Evolutionary conservation across 2,329 filamentous ascomycete species (phyloP), one percentile per base, ranked within the genome.

Genomic region (Cercospora berteroae): DNA sequence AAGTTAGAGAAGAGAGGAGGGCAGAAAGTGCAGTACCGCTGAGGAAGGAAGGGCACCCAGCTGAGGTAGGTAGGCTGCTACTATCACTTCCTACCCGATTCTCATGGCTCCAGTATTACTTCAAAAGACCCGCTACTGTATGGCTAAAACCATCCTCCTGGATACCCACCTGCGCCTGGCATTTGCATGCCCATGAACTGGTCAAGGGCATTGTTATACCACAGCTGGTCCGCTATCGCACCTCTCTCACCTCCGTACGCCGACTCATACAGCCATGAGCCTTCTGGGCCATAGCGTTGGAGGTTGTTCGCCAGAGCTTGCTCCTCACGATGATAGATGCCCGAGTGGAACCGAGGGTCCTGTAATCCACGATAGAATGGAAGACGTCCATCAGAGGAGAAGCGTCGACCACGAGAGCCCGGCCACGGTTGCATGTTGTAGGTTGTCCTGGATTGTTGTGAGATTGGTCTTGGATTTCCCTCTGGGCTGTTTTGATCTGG

Each of bases 1-100:
- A 85, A 85, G 77, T 76, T 84, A 78, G 83, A 85, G 76, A 84
- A 84, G 80, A 79, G 82, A 64, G 82, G 83, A 36, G 82, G 82
- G 1, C 82, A 84, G 75, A 81, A 77, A 72, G 76, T 83, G 68
- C 76, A 79, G 70, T 84, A 84, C 74, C 78, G 82, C 59, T 84
- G 68, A 74, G 61, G 23, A 13, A 23, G 4, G 10, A 5, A 55
- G 7, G n/a, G 42, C 29, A 33, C 16, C 36, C 27, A 50, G 23
- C 13, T 16, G 39, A 57, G 31, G 50, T 57, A 64, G 29, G 29
- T 63, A 55, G 55, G 20, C 16, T 57, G 50, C 33, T 25, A 57
- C 31, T n/a, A 48, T 12, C n/a, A 20, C 33, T 48, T 52, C 50
- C 61, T 20, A 23, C 48, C 29, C 16, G 12, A 50, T 36, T 36